Percentiles rank a stretch among this genome's conserved stretches.
Evolutionary conservation across 2,329 filamentous ascomycete species (phyloP).

Genomic region (Teratosphaeria zuluensis): DNA sequence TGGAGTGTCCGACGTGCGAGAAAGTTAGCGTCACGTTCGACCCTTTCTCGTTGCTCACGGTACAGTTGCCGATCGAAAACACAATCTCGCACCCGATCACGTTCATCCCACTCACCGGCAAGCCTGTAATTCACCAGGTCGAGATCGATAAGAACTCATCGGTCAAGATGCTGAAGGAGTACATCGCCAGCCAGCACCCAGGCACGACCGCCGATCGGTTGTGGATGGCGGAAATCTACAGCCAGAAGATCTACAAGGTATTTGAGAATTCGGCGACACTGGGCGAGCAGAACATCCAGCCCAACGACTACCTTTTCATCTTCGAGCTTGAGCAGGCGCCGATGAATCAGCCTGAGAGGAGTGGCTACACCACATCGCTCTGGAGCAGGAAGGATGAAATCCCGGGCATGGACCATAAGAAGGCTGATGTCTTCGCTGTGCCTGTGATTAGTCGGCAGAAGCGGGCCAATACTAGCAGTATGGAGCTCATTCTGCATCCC

Average conservation of each 20-base stretch:
- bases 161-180: slow-evolving; percentile 58
- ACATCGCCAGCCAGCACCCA: slow-evolving; percentile 45
- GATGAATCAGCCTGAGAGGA: slow-evolving; percentile 60
- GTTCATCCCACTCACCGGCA: slow-evolving; percentile 66
- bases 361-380: slow-evolving; percentile 36
- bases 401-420: slow-evolving; percentile 48
- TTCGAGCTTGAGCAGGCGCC: slow-evolving; percentile 71
- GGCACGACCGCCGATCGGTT: slow-evolving; percentile 49
- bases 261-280: slow-evolving; percentile 62
- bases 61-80: slow-evolving; percentile 81
- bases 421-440: slow-evolving; percentile 58
- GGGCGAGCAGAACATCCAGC: slow-evolving; percentile 58
- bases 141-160: slow-evolving; percentile 71
- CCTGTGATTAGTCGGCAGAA: slow-evolving; percentile 53
- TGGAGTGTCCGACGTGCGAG: slow-evolving; percentile 80
- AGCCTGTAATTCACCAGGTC: slow-evolving; percentile 61
- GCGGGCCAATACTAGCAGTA: slow-evolving; percentile 29
- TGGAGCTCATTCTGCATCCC: slow-evolving; percentile 18
- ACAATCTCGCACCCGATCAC: slow-evolving; percentile 66
- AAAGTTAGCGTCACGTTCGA: slow-evolving; percentile 99
- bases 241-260: slow-evolving; percentile 74
- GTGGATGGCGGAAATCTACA: slow-evolving; percentile 77
- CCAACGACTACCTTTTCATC: slow-evolving; percentile 54
- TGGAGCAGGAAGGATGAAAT: slow-evolving; percentile 29
- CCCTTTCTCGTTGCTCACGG: slow-evolving; percentile 86